These are phyloP conservation scores for Mimosa bimucronata DNA, from an alignment of 306 rosid species.

Conservation along the genomic window DNA sequence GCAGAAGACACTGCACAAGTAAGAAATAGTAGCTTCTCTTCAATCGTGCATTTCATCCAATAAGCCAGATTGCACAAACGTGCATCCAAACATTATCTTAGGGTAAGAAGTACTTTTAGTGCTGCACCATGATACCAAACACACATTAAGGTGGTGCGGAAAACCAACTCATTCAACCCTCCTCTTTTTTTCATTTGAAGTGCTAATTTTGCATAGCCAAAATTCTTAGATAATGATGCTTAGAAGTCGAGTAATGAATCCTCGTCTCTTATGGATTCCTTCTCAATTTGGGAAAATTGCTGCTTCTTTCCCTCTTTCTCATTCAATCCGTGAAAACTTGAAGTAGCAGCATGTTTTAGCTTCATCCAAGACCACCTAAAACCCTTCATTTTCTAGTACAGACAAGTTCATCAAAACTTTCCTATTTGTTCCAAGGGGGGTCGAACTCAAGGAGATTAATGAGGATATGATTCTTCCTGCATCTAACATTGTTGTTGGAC, in stretches of 20 bases:
- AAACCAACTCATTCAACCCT: too few species aligned
- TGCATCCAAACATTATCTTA: too few species aligned
- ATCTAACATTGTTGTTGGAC: constrained; percentile 83
- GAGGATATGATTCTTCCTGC: constrained; percentile 72
- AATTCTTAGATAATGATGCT: constrained; percentile 42
- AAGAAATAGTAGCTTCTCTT: too few species aligned
- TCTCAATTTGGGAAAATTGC: constrained; percentile 29
- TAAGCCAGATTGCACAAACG: too few species aligned
- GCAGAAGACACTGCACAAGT: too few species aligned
- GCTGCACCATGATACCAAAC: too few species aligned
- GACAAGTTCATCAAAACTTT: constrained; percentile 45
- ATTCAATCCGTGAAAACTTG: too few species aligned
- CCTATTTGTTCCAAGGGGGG: constrained; percentile 78
- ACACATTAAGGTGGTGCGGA: too few species aligned
- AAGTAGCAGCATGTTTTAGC: too few species aligned
- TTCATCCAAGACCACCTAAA: constrained; percentile 49
- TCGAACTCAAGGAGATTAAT: constrained; percentile 61
- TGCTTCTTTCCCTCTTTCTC: constrained; percentile 28
- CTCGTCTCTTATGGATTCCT: constrained; percentile 33
- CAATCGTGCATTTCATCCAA: too few species aligned
- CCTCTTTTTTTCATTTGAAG: neutral
- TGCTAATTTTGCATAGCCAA: neutral
- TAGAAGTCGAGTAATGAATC: constrained; percentile 41
- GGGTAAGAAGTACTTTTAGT: too few species aligned
- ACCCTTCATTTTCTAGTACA: constrained; percentile 37